Conservation (phyloP, 2,329 filamentous ascomycete species). For the Colletotrichum lentis region DNA sequence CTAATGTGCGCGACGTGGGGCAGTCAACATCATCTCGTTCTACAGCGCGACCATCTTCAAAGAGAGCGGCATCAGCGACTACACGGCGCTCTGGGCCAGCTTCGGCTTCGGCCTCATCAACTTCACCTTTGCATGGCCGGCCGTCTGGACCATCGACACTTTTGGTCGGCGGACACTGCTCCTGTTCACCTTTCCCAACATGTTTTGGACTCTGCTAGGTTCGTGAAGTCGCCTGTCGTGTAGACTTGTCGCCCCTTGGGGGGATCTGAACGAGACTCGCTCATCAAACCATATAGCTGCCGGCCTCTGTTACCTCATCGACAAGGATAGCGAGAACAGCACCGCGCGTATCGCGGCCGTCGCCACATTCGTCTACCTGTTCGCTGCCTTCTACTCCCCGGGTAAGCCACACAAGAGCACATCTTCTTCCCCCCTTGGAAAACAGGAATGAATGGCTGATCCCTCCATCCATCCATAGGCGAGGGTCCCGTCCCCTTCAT, state of each 20-base stretch:
- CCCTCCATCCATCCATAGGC: slow-evolving; percentile 31
- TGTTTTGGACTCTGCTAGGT: slow-evolving; percentile 67
- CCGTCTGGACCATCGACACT: slow-evolving; percentile 72
- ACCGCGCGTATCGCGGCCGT: slow-evolving; percentile 61
- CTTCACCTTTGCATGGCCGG: slow-evolving; percentile 72
- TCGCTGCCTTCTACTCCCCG: slow-evolving; percentile 71
- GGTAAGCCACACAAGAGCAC: slow-evolving; percentile 47
- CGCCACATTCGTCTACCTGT: slow-evolving; percentile 70
- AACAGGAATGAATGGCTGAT: no score
- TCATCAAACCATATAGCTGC: slow-evolving; percentile 42
- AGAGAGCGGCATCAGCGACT: slow-evolving; percentile 51
- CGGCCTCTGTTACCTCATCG: slow-evolving; percentile 51
- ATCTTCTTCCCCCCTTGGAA: no score
- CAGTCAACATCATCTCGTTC: slow-evolving; percentile 59
- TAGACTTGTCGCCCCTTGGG: not conserved
- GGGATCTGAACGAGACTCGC: no score
- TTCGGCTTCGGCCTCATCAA: slow-evolving; percentile 63
- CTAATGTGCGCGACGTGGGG: slow-evolving; percentile 7
- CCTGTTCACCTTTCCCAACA: slow-evolving; percentile 72
- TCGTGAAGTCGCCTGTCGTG: slow-evolving; percentile 22
- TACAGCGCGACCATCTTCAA: slow-evolving; percentile 58
- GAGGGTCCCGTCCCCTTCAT: slow-evolving; percentile 70
- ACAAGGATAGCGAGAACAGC: slow-evolving; percentile 43
- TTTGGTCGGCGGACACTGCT: slow-evolving; percentile 69
- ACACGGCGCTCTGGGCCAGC: slow-evolving; percentile 52